Conservation (phyloP, 2,329 filamentous ascomycete species). For the Pleomassaria siparia region DNA sequence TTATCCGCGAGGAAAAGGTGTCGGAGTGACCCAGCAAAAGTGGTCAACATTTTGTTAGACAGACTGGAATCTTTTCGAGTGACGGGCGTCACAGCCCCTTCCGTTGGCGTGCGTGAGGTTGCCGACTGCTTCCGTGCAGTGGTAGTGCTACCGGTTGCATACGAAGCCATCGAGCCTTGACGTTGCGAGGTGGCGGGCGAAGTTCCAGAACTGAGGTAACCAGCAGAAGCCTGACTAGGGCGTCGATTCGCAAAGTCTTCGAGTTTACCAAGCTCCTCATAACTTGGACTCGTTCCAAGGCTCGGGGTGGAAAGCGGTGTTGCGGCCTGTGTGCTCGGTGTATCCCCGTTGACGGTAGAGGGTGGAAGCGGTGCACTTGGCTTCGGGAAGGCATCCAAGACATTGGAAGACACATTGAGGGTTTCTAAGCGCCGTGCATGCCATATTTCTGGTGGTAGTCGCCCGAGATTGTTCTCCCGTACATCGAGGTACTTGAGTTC, state of each 20-base stretch:
- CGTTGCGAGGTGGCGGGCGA: constrained; percentile 67
- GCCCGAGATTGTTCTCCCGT: constrained; percentile 88
- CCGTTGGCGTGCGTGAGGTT: constrained; percentile 66
- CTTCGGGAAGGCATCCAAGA: constrained; percentile 88
- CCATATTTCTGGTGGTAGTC: constrained; percentile 92
- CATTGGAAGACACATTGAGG: constrained; percentile 92
- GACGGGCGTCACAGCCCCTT: constrained; percentile 59
- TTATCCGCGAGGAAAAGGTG: constrained; percentile 93
- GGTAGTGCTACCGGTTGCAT: constrained; percentile 51
- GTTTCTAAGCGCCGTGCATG: constrained; percentile 88
- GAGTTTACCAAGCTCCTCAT: constrained; percentile 72
- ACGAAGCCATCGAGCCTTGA: constrained; percentile 83
- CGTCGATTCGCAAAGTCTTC: constrained; percentile 67
- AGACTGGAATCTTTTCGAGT: constrained; percentile 86
- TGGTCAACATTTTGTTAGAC: constrained; percentile 76
- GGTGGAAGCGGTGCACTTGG: constrained; percentile 71
- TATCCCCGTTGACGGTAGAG: constrained; percentile 31
- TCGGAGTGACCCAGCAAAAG: constrained; percentile 82
- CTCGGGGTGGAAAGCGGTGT: constrained; percentile 49
- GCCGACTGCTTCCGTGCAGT: constrained; percentile 73
- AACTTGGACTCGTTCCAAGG: constrained; percentile 61
- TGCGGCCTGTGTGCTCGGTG: constrained; percentile 42
- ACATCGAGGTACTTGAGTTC: constrained; percentile 87
- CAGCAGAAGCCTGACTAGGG: constrained; percentile 82
- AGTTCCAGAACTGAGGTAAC: constrained; percentile 72